A percentile compares a stretch with the other conserved stretches of the same genome.
phyloP scores from a whole-genome alignment of 768 basidiomycete genomes.

The Panaeolus papilionaceus region DNA sequence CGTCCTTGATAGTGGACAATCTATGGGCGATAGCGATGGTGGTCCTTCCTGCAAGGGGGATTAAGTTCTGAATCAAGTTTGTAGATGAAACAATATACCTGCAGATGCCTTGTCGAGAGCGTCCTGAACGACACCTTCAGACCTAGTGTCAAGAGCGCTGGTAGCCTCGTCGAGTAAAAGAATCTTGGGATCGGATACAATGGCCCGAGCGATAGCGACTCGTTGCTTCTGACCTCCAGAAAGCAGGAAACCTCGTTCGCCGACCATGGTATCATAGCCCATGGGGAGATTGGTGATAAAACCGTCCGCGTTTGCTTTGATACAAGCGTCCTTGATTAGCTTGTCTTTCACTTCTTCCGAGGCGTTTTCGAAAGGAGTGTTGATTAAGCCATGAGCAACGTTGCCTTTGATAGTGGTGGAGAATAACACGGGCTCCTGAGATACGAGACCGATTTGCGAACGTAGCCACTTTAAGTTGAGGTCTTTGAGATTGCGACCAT shows the following conservation, averaged over 20 bases:
- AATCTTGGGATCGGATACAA: constrained; percentile 87
- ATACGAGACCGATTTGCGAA: constrained; percentile 54
- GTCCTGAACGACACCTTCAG: constrained; percentile 88
- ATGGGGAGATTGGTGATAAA: constrained; percentile 82
- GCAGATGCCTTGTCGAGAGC: constrained; percentile 86
- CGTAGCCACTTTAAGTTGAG: constrained; percentile 68
- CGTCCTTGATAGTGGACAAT: constrained; percentile 85
- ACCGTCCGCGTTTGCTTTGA: constrained; percentile 82
- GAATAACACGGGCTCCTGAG: constrained; percentile 17
- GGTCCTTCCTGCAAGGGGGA: constrained; percentile 60
- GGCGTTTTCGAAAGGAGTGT: constrained; percentile 79
- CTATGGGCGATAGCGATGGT: constrained; percentile 85
- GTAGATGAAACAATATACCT: constrained; percentile 43
- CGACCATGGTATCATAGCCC: constrained; percentile 79
- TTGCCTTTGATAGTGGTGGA: constrained; percentile 84
- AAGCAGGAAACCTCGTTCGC: constrained; percentile 75
- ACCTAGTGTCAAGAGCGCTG: constrained; percentile 90
- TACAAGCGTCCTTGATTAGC: constrained; percentile 80
- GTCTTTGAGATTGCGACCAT: constrained; percentile 84
- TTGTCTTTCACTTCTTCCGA: constrained; percentile 86
- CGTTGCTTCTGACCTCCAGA: constrained; percentile 85
- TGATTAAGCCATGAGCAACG: constrained; percentile 87
- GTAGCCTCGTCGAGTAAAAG: constrained; percentile 91
- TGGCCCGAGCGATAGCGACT: constrained; percentile 84
- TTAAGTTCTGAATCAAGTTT: constrained; percentile 35